Conservation (phyloP, 1,284 basidiomycete genomes). For the Ustilago tritici region DNA sequence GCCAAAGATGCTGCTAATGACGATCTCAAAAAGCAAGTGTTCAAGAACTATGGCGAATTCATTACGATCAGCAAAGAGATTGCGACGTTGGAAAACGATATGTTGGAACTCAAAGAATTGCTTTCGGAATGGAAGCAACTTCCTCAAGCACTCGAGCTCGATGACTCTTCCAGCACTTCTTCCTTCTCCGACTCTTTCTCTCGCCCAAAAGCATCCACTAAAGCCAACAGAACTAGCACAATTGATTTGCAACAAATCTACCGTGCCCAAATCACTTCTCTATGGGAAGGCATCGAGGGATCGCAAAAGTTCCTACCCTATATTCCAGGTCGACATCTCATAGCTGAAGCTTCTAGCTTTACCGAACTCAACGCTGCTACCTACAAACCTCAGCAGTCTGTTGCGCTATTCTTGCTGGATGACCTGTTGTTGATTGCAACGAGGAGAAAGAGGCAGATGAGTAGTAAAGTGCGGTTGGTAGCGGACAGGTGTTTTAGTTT, state of each 20-base stretch:
- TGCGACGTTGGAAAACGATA: constrained; percentile 93
- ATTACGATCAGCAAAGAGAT: constrained; percentile 97
- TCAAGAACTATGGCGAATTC: constrained; percentile 85
- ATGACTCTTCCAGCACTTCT: constrained; percentile 40
- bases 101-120: constrained; percentile 94
- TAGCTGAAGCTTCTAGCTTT: constrained; percentile 86
- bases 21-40: constrained; percentile 63
- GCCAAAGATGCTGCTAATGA: constrained; percentile 58
- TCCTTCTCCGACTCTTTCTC: constrained; percentile 27
- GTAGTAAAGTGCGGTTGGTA: constrained; percentile 77
- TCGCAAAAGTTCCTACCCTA: constrained; percentile 94
- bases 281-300: constrained; percentile 94
- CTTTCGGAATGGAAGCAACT: constrained; percentile 84
- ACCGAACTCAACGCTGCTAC: constrained; percentile 91
- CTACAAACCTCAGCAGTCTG: constrained; percentile 88
- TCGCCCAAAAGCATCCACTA: constrained; percentile 14
- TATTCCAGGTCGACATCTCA: constrained; percentile 87
- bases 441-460: constrained; percentile 70
- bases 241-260: constrained; percentile 90
- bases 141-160: constrained; percentile 61
- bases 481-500: constrained; percentile 93
- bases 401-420: constrained; percentile 90
- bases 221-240: constrained; percentile 45
- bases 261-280: constrained; percentile 88
- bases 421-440: constrained; percentile 90